phyloP scores from a whole-genome alignment of 169 alveolate genomes.

The Eimeria nieschulzi region DNA sequence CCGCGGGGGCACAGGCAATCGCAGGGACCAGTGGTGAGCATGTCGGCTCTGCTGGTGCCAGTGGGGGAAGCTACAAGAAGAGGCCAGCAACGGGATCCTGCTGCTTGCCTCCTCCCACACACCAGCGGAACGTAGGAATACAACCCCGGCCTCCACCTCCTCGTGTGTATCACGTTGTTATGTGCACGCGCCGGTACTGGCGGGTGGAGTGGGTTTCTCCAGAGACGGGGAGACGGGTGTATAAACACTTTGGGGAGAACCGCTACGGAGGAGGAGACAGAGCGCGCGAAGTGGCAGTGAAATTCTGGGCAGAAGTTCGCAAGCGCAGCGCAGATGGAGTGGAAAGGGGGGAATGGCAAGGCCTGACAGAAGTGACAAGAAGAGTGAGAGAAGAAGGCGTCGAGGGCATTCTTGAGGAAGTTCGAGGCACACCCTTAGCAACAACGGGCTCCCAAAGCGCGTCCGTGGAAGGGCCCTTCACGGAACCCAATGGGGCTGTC shows the following conservation, averaged over 20 bases:
- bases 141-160: constrained; percentile 72
- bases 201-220: constrained; percentile 77
- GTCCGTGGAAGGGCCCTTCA: not conserved
- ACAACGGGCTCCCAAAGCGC: not conserved
- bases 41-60: not conserved
- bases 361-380: constrained; percentile 69
- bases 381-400: constrained; percentile 70
- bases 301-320: constrained; percentile 66
- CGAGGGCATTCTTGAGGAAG: constrained; percentile 52
- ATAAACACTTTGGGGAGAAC: constrained; percentile 76
- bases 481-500: not conserved
- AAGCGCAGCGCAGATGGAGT: constrained; percentile 46
- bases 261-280: constrained; percentile 73
- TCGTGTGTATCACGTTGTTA: constrained; percentile 76
- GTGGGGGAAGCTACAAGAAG: not conserved
- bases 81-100: not conserved
- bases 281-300: constrained; percentile 57
- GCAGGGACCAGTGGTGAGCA: not conserved
- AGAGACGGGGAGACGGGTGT: constrained; percentile 75
- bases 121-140: constrained; percentile 14
- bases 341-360: constrained; percentile 62
- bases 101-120: constrained; percentile 9
- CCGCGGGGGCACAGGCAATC: not conserved
- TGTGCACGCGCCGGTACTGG: constrained; percentile 77
- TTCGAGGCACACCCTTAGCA: not conserved